Evolutionary conservation across 306 rosid genomes (phyloP), one percentile per base, ranked within the genome.

Genomic region (Corylus americana): DNA sequence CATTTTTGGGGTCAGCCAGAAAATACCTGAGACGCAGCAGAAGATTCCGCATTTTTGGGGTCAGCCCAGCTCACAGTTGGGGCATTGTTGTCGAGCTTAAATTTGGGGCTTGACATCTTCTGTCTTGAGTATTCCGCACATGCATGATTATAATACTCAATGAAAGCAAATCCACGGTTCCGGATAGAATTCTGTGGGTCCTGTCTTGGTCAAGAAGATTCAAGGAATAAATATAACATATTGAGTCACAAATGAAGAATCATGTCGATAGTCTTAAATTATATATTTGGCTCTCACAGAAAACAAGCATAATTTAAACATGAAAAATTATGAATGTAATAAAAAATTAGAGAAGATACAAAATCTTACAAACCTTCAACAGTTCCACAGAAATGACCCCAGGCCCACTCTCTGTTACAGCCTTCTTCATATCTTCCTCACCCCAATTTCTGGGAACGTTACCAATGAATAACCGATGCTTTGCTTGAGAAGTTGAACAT

Each of bases 1-100:
- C 49, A 13, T 87, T 90, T 80, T 77, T 90, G 62, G 92, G 92
- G 80, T 92, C 92, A 70, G 92, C 92, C 97, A 94, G 90, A 31
- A 31, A 31, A 31, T 31, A 31, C 35, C 35, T 90, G 97, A 62
- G 89, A 81, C 31, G 85, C 74, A 69, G 90, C 80, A 54, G 91
- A 80, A 58, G 92, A 88, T 55, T 88, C 97, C 29, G 87, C 48
- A 87, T 87, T 90, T 80, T 77, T 90, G 62, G 92, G 92, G 80
- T 92, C 92, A 70, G 92, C 92, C 97, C 97, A 92, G 70, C 88
- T 86, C 73, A 90, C 92, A 11, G 90, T 90, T 80, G 94, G 94
- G 68, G 88, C 83, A 83, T 81, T 92, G 62, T 17, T 73, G 55
- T 83, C 90, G 8, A 92, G 93, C 83, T 87, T 89, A 74, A 89